phyloP scores from a whole-genome alignment of 1,284 basidiomycete species.

The Microbotryum scabiosae region DNA sequence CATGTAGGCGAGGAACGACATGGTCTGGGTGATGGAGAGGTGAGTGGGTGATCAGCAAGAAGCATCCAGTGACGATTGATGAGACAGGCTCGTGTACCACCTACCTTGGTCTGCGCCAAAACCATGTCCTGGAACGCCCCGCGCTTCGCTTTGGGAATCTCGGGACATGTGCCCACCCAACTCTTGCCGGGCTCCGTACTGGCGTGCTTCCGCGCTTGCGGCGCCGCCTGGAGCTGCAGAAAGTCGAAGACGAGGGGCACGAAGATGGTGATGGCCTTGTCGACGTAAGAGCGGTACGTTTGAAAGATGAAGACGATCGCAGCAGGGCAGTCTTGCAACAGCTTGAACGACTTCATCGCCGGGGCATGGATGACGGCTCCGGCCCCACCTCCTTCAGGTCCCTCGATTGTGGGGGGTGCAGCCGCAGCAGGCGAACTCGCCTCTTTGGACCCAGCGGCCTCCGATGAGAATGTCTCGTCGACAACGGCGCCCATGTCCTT shows the following conservation, averaged over 20 bases:
- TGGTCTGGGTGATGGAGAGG: constrained; percentile 50
- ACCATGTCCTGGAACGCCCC: constrained; percentile 80
- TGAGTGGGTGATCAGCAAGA: too few relatives aligned
- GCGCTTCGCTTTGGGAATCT: constrained; percentile 54
- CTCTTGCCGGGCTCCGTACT: constrained; percentile 65
- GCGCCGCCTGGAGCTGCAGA: constrained; percentile 71
- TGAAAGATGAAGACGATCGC: constrained; percentile 88
- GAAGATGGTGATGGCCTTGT: constrained; percentile 61
- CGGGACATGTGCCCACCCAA: constrained; percentile 74
- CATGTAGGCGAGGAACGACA: constrained; percentile 89
- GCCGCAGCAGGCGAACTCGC: constrained; percentile 14
- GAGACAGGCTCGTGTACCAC: constrained; percentile 5
- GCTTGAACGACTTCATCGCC: constrained; percentile 84
- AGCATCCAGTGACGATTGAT: neutral
- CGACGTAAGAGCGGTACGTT: constrained; percentile 58
- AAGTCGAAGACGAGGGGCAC: constrained; percentile 65
- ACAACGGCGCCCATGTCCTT: constrained; percentile 67
- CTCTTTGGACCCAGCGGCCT: constrained; percentile 23
- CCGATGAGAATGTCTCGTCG: constrained; percentile 56
- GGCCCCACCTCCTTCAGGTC: constrained; percentile 5
- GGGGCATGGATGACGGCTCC: constrained; percentile 37
- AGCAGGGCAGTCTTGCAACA: constrained; percentile 88
- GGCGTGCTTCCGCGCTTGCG: constrained; percentile 70
- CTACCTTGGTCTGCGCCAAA: constrained; percentile 83
- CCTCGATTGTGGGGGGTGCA: constrained; percentile 24